A percentile compares a stretch with the other conserved stretches of the same genome.
phyloP scores from a whole-genome alignment of 1,284 basidiomycete genomes.

The Abortiporus biennis region DNA sequence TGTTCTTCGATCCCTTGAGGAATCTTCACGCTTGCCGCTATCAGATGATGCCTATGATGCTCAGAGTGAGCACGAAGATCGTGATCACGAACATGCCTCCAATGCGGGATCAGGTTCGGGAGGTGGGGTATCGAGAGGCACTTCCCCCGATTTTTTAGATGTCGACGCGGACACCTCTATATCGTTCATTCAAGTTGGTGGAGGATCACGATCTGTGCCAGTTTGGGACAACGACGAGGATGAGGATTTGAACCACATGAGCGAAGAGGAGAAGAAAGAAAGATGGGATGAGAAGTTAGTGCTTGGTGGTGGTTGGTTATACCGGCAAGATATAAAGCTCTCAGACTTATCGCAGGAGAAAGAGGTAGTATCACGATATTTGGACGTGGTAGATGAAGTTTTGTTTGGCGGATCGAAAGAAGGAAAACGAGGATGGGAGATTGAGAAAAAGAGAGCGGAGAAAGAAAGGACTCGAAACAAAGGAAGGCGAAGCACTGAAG shows the following conservation, averaged over 20 bases:
- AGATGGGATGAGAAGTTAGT: slow-evolving; percentile 77
- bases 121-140: slow-evolving; percentile 27
- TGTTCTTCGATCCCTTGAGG: slow-evolving; percentile 66
- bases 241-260: slow-evolving; percentile 28
- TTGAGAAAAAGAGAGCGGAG: slow-evolving; percentile 37
- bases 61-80: slow-evolving; percentile 60
- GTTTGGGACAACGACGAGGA: slow-evolving; percentile 76
- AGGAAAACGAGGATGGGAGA: slow-evolving; percentile 49
- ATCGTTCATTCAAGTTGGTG: slow-evolving; percentile 64
- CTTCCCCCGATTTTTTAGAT: slow-evolving; percentile 36
- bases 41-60: slow-evolving; percentile 72
- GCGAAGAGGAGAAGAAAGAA: slow-evolving; percentile 52
- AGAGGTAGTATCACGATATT: slow-evolving; percentile 48
- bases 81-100: slow-evolving; percentile 37
- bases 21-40: slow-evolving; percentile 56
- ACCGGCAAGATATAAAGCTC: slow-evolving; percentile 57
- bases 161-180: slow-evolving; percentile 54
- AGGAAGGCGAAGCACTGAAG: slow-evolving; percentile 46
- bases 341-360: slow-evolving; percentile 52
- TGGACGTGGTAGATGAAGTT: slow-evolving; percentile 69
- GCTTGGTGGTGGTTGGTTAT: slow-evolving; percentile 74
- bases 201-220: slow-evolving; percentile 55
- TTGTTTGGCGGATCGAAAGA: slow-evolving; percentile 56
- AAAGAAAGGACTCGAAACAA: slow-evolving; percentile 32
- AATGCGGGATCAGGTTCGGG: slow-evolving; percentile 27